A percentile compares a stretch with the other conserved stretches of the same genome.
Conservation (phyloP, 1,139 yeast species). For the Geotrichum fermentans region DNA sequence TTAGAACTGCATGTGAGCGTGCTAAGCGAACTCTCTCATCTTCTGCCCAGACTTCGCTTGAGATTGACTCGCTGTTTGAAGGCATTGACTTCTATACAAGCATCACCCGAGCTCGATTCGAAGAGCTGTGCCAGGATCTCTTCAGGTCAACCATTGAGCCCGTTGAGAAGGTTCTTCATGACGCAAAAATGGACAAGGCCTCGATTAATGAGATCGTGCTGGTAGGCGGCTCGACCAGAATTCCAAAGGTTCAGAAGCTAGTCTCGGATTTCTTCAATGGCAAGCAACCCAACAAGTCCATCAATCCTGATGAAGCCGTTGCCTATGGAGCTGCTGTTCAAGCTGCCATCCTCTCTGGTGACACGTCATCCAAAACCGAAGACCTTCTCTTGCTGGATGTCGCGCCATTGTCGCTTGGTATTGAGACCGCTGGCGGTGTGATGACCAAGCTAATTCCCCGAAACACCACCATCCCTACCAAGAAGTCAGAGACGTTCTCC, state of each 20-base stretch:
- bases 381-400: slow-evolving; percentile 79
- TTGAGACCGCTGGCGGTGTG: slow-evolving; percentile 94
- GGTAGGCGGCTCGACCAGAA: slow-evolving; percentile 99
- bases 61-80: slow-evolving; percentile 92
- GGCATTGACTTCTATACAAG: slow-evolving; percentile 96
- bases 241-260: slow-evolving; percentile 96
- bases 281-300: slow-evolving; percentile 49
- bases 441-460: slow-evolving; percentile 88
- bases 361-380: too few relatives aligned
- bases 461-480: slow-evolving; percentile 89
- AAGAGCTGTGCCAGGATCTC: slow-evolving; percentile 91
- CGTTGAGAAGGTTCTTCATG: too few relatives aligned
- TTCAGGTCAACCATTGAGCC: too few relatives aligned
- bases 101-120: slow-evolving; percentile 98
- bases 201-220: slow-evolving; percentile 91
- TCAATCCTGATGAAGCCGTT: slow-evolving; percentile 68
- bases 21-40: slow-evolving; percentile 98
- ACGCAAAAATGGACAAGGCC: slow-evolving; percentile 85
- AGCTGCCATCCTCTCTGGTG: slow-evolving; percentile 85
- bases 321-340: slow-evolving; percentile 95
- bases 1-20: slow-evolving; percentile 98
- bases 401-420: slow-evolving; percentile 84
- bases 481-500: too few relatives aligned
- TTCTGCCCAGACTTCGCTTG: slow-evolving; percentile 93
- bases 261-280: slow-evolving; percentile 98